Conservation (phyloP, 2,329 filamentous ascomycete species). For the Paecilomyces fulvus region DNA sequence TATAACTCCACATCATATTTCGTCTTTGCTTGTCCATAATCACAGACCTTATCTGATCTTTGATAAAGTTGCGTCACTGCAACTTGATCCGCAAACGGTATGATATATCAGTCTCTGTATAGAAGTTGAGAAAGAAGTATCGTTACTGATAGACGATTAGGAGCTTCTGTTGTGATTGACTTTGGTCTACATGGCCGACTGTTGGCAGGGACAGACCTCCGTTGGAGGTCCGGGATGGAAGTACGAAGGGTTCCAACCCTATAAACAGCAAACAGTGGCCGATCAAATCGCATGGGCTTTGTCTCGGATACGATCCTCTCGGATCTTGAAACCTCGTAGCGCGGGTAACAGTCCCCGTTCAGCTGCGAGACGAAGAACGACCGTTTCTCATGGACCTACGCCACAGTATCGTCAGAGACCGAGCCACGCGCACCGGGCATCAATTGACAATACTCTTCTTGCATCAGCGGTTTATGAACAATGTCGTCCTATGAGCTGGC, state of each 20-base stretch:
- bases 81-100: not conserved
- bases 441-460: conserved; percentile 38
- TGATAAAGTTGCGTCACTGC: not conserved
- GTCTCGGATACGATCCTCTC: conserved; percentile 42
- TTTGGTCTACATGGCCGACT: conserved; percentile 21
- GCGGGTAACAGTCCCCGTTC: conserved; percentile 59
- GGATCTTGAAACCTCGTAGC: conserved; percentile 58
- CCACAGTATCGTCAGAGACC: conserved; percentile 30
- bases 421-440: conserved; percentile 25
- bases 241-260: conserved; percentile 12
- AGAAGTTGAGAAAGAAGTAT: not conserved
- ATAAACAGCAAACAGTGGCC: conserved; percentile 14
- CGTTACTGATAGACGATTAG: not conserved
- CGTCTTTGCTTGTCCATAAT: not conserved
- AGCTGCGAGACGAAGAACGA: conserved; percentile 45
- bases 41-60: not conserved
- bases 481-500: conserved; percentile 65
- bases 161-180: not conserved
- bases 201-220: conserved; percentile 18
- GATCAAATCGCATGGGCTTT: conserved; percentile 40
- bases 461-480: conserved; percentile 32
- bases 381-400: conserved; percentile 39
- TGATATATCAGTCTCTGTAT: not conserved
- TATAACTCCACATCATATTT: not conserved
- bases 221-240: conserved; percentile 20